Evolutionary conservation across 345 rosid species (phyloP).

Genomic region (Gossypium thurberi): DNA sequence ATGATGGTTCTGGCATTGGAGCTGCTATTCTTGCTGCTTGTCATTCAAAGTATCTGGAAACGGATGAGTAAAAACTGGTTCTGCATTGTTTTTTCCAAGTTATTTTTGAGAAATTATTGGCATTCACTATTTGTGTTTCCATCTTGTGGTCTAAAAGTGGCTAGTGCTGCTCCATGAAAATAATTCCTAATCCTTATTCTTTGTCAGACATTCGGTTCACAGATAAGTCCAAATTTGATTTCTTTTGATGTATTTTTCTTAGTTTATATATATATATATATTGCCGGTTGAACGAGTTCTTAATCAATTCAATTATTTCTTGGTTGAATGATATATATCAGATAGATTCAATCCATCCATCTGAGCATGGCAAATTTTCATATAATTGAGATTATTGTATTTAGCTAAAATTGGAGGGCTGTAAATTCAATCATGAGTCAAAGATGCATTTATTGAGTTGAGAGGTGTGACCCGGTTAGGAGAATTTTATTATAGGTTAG

Average conservation of each 20-base stretch:
- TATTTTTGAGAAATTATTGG: not conserved
- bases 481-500: not conserved
- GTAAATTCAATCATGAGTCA: not conserved
- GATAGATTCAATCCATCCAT: no score
- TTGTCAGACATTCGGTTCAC: not conserved
- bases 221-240: not conserved
- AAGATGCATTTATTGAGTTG: not conserved
- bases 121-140: not conserved
- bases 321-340: no score
- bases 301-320: no score
- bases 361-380: no score
- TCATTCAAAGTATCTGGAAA: constrained; percentile 45
- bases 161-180: not conserved
- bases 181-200: constrained; percentile 1
- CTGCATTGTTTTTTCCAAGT: not conserved
- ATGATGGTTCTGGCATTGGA: constrained; percentile 77
- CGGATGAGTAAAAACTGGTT: constrained; percentile 6
- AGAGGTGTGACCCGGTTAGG: not conserved
- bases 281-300: not conserved
- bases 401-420: not conserved
- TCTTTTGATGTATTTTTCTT: not conserved
- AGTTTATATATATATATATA: no score
- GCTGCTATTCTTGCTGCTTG: constrained; percentile 79
- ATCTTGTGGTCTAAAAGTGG: not conserved
- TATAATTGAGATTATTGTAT: not conserved